Conservation (phyloP, 2,329 filamentous ascomycete genomes). For the Malbranchea zuffiana region DNA sequence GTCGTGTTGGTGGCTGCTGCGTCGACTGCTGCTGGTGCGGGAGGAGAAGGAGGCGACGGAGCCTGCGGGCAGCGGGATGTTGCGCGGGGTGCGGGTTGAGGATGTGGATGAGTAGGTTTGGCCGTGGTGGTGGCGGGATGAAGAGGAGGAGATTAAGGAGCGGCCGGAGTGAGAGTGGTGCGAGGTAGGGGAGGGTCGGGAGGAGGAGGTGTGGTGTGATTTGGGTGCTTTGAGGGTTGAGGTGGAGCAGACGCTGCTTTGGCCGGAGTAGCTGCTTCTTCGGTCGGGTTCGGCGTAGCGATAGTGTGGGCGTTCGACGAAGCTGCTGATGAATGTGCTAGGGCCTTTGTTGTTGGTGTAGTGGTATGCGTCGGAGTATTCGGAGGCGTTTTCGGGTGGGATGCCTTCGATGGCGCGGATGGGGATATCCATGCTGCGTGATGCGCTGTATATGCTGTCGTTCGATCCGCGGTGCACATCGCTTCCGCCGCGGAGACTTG, state of each 20-base stretch:
- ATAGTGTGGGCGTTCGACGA: slow-evolving; percentile 22
- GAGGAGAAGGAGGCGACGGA: slow-evolving; percentile 21
- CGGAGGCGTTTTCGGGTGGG: slow-evolving; percentile 19
- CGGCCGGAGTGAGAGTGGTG: slow-evolving; percentile 13
- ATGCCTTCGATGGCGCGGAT: slow-evolving; percentile 33
- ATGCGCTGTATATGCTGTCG: slow-evolving; percentile 28
- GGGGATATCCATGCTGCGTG: slow-evolving; percentile 22
- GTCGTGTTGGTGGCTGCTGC: slow-evolving; percentile 13
- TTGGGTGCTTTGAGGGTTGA: slow-evolving; percentile 12
- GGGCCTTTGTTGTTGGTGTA: slow-evolving; percentile 18
- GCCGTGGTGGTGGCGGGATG: slow-evolving; percentile 18
- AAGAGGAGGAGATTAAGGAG: slow-evolving; percentile 12
- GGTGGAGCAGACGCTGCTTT: slow-evolving; percentile 15
- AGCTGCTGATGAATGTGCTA: slow-evolving; percentile 35
- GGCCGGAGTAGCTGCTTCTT: slow-evolving; percentile 18
- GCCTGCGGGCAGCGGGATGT: slow-evolving; percentile 28
- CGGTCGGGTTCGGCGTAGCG: slow-evolving; percentile 18
- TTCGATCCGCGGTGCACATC: slow-evolving; percentile 26
- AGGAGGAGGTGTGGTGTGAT: slow-evolving; percentile 8
- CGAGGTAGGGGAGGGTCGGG: slow-evolving; percentile 8
- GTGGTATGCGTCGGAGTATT: slow-evolving; percentile 12
- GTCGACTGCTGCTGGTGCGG: slow-evolving; percentile 18
- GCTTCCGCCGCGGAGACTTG: slow-evolving; percentile 10
- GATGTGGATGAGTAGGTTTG: slow-evolving; percentile 23
- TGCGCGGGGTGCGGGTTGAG: slow-evolving; percentile 27